These are phyloP conservation scores for Leccinum aurantiacum DNA, from an alignment of 768 basidiomycete species.

Conservation along the genomic window DNA sequence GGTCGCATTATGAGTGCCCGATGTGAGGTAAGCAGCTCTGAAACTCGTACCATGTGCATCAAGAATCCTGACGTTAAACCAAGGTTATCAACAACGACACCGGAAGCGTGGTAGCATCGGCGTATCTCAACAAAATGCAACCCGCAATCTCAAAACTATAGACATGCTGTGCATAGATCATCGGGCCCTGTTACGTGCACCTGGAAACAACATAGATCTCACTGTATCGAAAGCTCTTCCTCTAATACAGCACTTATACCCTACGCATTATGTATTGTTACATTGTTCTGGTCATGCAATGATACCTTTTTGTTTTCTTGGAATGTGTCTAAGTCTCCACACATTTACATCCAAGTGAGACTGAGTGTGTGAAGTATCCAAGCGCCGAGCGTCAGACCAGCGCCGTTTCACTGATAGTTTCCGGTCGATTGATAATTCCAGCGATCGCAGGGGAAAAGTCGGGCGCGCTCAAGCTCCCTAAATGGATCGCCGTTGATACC, in stretches of 20 bases:
- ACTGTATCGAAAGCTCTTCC: conserved; percentile 23
- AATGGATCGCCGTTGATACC: background rate
- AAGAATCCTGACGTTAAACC: conserved; percentile 1
- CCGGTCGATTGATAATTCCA: background rate
- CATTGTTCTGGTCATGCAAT: background rate
- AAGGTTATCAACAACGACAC: conserved; percentile 61
- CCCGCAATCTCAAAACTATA: conserved; percentile 51
- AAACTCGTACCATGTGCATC: background rate
- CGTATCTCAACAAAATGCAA: conserved; percentile 74
- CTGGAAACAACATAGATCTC: conserved; percentile 19
- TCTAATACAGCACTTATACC: conserved; percentile 22
- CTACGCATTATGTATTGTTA: conserved; percentile 25
- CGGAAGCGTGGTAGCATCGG: conserved; percentile 62
- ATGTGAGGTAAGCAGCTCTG: conserved; percentile 54
- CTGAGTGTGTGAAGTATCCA: background rate
- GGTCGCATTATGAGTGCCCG: conserved; percentile 67
- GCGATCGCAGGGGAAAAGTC: background rate
- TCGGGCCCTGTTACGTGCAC: conserved; percentile 5
- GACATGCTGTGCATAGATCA: conserved; percentile 10
- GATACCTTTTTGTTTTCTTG: conserved; percentile 14
- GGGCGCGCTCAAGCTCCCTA: background rate
- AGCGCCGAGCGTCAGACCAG: background rate
- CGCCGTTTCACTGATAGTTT: background rate
- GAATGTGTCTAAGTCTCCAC: background rate
- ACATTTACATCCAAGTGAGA: background rate